Conservation (phyloP, 495 filamentous ascomycete species). For the Lasiosphaeria hispida region DNA sequence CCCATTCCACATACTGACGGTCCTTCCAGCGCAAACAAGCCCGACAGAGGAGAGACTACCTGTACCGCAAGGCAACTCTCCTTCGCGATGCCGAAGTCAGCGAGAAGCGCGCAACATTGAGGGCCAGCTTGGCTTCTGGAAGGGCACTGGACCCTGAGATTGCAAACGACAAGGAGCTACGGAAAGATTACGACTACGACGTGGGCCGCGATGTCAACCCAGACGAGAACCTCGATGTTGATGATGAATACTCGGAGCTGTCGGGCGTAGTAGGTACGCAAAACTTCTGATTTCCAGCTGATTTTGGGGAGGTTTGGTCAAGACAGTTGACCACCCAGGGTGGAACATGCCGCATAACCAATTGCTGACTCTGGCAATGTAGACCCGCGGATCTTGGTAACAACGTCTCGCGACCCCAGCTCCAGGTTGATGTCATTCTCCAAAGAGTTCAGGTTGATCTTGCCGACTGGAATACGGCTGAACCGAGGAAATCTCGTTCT, state of each 20-base stretch:
- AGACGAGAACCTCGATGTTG: slow-evolving; percentile 72
- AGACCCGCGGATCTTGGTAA: slow-evolving; percentile 63
- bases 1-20: slow-evolving; percentile 23
- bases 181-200: slow-evolving; percentile 91
- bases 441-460: slow-evolving; percentile 90
- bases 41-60: slow-evolving; percentile 87
- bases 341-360: background rate
- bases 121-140: slow-evolving; percentile 72
- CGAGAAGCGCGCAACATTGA: slow-evolving; percentile 83
- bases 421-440: slow-evolving; percentile 81
- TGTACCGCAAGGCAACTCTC: slow-evolving; percentile 68
- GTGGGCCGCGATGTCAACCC: slow-evolving; percentile 64
- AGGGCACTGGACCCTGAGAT: slow-evolving; percentile 85
- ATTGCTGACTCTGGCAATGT: slow-evolving; percentile 4
- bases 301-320: too few species aligned
- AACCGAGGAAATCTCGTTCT: slow-evolving; percentile 91
- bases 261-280: slow-evolving; percentile 29
- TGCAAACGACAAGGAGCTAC: slow-evolving; percentile 81
- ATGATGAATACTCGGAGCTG: slow-evolving; percentile 66
- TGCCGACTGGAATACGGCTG: slow-evolving; percentile 85
- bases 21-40: slow-evolving; percentile 62
- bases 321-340: too few species aligned
- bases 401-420: slow-evolving; percentile 84
- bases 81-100: slow-evolving; percentile 90
- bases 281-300: background rate